Conservation (phyloP, 2,329 filamentous ascomycete genomes). For the Monosporascus ibericus region DNA sequence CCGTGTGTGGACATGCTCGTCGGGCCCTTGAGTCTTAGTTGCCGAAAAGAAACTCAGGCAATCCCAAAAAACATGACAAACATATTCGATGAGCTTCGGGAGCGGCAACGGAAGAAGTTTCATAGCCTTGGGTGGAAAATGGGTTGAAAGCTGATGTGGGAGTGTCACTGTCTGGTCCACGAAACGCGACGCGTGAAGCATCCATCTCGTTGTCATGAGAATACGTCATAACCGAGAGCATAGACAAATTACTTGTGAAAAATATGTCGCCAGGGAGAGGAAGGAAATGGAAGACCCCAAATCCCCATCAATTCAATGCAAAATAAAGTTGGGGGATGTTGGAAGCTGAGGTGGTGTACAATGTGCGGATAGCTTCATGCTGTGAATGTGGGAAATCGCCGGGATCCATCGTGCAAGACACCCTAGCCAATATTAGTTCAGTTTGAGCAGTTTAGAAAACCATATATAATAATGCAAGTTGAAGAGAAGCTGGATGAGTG, state of each 20-base stretch:
- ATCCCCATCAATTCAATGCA: background rate
- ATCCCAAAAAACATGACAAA: conserved; percentile 10
- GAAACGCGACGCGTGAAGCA: conserved; percentile 7
- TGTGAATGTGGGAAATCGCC: conserved; percentile 3
- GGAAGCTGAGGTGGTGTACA: conserved; percentile 11
- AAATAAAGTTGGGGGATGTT: conserved; percentile 1
- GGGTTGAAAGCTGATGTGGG: conserved; percentile 11
- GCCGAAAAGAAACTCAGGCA: conserved; percentile 14
- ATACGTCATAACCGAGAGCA: background rate
- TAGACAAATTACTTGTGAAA: background rate
- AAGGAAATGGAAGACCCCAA: background rate
- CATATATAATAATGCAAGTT: conserved; percentile 1
- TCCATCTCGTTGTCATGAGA: background rate
- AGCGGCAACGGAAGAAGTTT: conserved; percentile 5
- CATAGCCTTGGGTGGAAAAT: conserved; percentile 9
- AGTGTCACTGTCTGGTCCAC: conserved; percentile 1
- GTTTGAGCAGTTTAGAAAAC: background rate
- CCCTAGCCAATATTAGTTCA: background rate
- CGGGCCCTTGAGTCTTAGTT: conserved; percentile 22
- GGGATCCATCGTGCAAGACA: background rate
- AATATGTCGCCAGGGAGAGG: background rate
- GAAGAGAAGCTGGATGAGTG: conserved; percentile 6
- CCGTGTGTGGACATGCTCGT: background rate
- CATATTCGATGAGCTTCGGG: conserved; percentile 3
- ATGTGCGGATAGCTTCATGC: conserved; percentile 26